phyloP scores from a whole-genome alignment of 2,329 filamentous ascomycete genomes.

The Cladosporium sp. region DNA sequence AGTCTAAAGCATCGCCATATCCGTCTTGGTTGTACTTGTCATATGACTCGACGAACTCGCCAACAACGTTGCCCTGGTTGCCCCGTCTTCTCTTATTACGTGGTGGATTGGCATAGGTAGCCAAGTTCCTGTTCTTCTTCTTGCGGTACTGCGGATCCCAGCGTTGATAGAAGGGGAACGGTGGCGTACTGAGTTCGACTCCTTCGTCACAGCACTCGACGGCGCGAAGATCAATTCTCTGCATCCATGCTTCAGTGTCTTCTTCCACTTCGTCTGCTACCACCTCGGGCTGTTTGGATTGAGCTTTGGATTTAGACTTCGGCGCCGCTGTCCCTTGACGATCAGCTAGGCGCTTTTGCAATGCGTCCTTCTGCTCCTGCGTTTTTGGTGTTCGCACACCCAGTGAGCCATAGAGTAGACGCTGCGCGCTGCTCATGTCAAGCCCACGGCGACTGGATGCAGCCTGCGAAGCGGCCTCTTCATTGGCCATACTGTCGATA shows the following conservation, averaged over 20 bases:
- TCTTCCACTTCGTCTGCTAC: slow-evolving; percentile 13
- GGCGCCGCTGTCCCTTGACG: slow-evolving; percentile 9
- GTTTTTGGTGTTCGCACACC: slow-evolving; percentile 66
- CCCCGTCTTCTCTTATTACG: slow-evolving; percentile 44
- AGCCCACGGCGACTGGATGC: slow-evolving; percentile 32
- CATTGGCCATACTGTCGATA: background rate
- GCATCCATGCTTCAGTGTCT: slow-evolving; percentile 56
- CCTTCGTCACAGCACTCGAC: slow-evolving; percentile 78
- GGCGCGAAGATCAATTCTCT: slow-evolving; percentile 69
- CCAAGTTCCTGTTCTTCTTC: slow-evolving; percentile 24
- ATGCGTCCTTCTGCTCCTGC: slow-evolving; percentile 62
- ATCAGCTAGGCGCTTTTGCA: slow-evolving; percentile 51
- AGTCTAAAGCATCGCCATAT: slow-evolving; percentile 33
- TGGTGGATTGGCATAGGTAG: slow-evolving; percentile 34
- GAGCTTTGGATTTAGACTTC: background rate
- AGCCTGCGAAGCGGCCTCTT: background rate
- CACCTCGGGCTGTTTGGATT: slow-evolving; percentile 17
- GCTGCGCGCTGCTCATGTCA: slow-evolving; percentile 59
- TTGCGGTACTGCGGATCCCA: slow-evolving; percentile 72
- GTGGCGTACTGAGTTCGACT: slow-evolving; percentile 67
- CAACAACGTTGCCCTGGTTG: slow-evolving; percentile 49
- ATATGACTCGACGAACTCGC: slow-evolving; percentile 36
- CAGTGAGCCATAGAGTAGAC: slow-evolving; percentile 68
- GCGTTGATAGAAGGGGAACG: slow-evolving; percentile 79
- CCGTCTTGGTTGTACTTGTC: slow-evolving; percentile 36